phyloP scores from a whole-genome alignment of 2,329 filamentous ascomycete species.

The Escovopsis sp. region DNA sequence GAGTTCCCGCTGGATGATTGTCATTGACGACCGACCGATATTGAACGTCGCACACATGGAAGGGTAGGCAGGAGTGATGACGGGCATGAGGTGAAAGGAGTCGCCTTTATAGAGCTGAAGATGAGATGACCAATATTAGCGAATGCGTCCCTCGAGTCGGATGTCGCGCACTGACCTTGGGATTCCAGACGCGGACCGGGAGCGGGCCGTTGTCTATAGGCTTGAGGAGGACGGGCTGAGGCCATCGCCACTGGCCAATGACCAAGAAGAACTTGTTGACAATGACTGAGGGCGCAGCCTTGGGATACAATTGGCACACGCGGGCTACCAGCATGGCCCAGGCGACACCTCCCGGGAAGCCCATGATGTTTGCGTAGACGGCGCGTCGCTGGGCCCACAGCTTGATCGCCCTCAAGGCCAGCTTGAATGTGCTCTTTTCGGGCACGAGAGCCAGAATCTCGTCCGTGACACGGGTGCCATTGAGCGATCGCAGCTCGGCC shows the following conservation, averaged over 20 bases:
- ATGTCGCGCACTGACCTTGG: slow-evolving; percentile 43
- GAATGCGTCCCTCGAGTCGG: neutral
- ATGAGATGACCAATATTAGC: slow-evolving; percentile 5
- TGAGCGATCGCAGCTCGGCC: slow-evolving; percentile 73
- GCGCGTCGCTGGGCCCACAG: slow-evolving; percentile 88
- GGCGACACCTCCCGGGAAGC: slow-evolving; percentile 90
- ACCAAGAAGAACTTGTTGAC: slow-evolving; percentile 91
- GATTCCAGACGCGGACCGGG: slow-evolving; percentile 86
- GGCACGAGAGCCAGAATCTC: slow-evolving; percentile 83
- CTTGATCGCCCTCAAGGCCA: slow-evolving; percentile 84
- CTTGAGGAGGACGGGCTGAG: slow-evolving; percentile 82
- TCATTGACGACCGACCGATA: slow-evolving; percentile 72
- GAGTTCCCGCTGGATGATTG: slow-evolving; percentile 71
- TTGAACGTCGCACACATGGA: slow-evolving; percentile 98
- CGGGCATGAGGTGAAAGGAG: slow-evolving; percentile 82
- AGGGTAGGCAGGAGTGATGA: slow-evolving; percentile 94
- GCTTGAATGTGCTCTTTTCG: slow-evolving; percentile 75
- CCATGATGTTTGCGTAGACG: slow-evolving; percentile 92
- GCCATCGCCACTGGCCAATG: slow-evolving; percentile 86
- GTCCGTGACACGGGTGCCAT: slow-evolving; percentile 87
- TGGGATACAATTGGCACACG: slow-evolving; percentile 91
- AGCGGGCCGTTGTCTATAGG: slow-evolving; percentile 69
- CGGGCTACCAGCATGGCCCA: slow-evolving; percentile 97
- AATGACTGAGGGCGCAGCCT: slow-evolving; percentile 75
- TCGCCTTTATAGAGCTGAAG: slow-evolving; percentile 61